Percentiles rank a stretch among this genome's conserved stretches.
Conservation (phyloP, 441 rosid genomes). For the Pelargonium fulgidum region DNA sequence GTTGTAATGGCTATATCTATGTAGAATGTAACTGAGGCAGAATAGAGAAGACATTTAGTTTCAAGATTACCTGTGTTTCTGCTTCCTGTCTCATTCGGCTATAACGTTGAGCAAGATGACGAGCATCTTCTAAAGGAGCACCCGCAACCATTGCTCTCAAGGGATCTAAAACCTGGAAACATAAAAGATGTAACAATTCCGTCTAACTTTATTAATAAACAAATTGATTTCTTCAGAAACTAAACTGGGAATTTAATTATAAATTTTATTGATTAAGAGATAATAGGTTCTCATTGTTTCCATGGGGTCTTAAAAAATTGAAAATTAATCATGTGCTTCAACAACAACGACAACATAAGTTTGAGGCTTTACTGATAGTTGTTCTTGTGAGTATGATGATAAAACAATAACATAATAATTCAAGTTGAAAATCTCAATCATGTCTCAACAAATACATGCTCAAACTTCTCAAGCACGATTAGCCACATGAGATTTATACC, state of each 20-base stretch:
- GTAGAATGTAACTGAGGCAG: conserved; percentile 3
- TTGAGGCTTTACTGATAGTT: background rate
- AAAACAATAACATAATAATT: background rate
- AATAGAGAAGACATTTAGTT: background rate
- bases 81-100: conserved; percentile 98
- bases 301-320: background rate
- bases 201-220: conserved; percentile 6
- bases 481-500: background rate
- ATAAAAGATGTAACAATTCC: conserved; percentile 15
- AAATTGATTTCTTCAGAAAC: background rate
- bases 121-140: conserved; percentile 83
- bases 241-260: background rate
- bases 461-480: background rate
- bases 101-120: conserved; percentile 90
- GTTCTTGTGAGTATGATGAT: background rate
- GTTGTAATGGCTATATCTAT: conserved; percentile 10
- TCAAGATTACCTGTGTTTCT: conserved; percentile 54
- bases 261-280: background rate
- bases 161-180: conserved; percentile 74
- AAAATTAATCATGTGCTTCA: background rate
- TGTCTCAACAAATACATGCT: background rate
- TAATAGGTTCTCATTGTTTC: background rate
- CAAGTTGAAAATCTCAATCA: background rate
- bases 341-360: background rate
- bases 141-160: conserved; percentile 75